A percentile compares a stretch with the other conserved stretches of the same genome.
phyloP scores from a whole-genome alignment of 2,329 filamentous ascomycete species.

The Verticillium nubilum region DNA sequence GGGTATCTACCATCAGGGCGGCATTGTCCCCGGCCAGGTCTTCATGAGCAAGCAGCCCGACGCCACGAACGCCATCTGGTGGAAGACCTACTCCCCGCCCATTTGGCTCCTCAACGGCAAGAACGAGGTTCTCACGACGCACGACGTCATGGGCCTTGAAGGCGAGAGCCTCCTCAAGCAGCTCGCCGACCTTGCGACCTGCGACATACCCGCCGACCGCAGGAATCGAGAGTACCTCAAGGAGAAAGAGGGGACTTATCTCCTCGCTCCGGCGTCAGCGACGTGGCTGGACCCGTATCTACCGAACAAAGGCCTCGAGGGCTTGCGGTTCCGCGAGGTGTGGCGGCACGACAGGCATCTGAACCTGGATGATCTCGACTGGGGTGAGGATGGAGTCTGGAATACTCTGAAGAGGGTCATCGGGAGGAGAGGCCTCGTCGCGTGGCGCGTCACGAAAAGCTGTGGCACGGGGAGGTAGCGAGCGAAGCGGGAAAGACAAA shows the following conservation, averaged over 20 bases:
- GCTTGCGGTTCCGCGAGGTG: conserved; percentile 61
- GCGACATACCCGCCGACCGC: conserved; percentile 52
- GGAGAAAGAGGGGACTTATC: conserved; percentile 58
- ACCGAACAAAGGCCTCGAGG: conserved; percentile 51
- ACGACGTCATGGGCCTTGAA: conserved; percentile 68
- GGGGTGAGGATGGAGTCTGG: conserved; percentile 71
- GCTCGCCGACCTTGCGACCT: conserved; percentile 55
- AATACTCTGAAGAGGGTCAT: conserved; percentile 63
- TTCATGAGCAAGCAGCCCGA: conserved; percentile 67
- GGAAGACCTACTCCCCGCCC: conserved; percentile 81
- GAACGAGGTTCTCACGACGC: conserved; percentile 64
- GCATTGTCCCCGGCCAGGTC: conserved; percentile 69
- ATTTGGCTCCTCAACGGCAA: conserved; percentile 75
- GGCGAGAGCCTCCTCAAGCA: conserved; percentile 54
- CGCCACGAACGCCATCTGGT: conserved; percentile 69
- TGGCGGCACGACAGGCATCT: conserved; percentile 65
- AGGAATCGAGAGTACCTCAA: conserved; percentile 52
- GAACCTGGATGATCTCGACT: conserved; percentile 76
- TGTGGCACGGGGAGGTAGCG: conserved; percentile 25
- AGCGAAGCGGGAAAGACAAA: background rate
- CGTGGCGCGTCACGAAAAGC: conserved; percentile 61
- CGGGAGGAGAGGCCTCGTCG: conserved; percentile 54
- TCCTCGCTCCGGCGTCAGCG: conserved; percentile 70
- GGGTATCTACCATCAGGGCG: conserved; percentile 79
- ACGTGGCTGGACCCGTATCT: conserved; percentile 63